Conservation (phyloP, 2,329 filamentous ascomycete species). For the Sarocladium brachiariae region DNA sequence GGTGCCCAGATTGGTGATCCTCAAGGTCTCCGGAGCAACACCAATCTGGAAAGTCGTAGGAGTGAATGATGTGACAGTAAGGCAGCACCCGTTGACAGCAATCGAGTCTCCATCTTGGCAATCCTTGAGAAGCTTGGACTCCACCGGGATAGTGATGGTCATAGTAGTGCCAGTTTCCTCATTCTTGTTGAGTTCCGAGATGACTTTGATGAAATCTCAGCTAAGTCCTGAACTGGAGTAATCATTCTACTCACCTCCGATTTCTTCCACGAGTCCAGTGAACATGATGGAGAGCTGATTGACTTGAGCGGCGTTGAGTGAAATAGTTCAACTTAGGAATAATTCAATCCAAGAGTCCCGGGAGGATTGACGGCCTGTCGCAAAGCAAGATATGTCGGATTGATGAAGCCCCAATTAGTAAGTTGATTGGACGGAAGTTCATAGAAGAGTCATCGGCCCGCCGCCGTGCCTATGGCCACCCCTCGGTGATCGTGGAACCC, state of each 20-base stretch:
- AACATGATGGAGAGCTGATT: conserved; percentile 61
- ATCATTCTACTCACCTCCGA: conserved; percentile 64
- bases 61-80: conserved; percentile 67
- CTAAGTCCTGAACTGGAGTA: background rate
- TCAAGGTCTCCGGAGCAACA: conserved; percentile 90
- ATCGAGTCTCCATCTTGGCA: conserved; percentile 89
- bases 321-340: background rate
- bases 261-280: conserved; percentile 86
- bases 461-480: background rate
- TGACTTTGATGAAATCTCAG: conserved; percentile 48
- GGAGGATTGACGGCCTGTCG: no score
- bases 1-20: conserved; percentile 85
- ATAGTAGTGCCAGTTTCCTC: conserved; percentile 83
- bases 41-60: conserved; percentile 73
- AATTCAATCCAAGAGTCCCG: no score
- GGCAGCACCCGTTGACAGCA: conserved; percentile 88
- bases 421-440: conserved; percentile 2
- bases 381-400: background rate
- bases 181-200: conserved; percentile 72
- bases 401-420: background rate
- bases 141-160: conserved; percentile 66
- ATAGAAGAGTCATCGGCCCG: conserved; percentile 8
- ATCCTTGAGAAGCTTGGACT: conserved; percentile 71
- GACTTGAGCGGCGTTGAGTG: background rate
- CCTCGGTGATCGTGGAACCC: conserved; percentile 17